These are phyloP conservation scores for Fraxinus sp. DNA, from an alignment of 305 asterid species.

Conservation along the genomic window DNA sequence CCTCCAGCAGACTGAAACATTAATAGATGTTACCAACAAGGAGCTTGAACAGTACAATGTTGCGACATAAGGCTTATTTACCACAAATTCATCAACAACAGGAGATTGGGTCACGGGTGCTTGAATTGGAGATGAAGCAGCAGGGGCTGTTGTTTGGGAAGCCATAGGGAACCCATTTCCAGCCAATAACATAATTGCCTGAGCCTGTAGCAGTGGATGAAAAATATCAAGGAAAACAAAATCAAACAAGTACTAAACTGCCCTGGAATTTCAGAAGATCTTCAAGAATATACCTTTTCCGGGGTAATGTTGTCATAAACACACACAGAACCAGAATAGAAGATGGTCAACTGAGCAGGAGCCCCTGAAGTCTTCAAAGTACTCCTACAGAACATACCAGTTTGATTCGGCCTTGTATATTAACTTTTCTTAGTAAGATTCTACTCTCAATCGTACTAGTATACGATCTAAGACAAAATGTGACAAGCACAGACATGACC, in stretches of 20 bases:
- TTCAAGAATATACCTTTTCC: conserved; percentile 53
- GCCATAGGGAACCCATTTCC: conserved; percentile 56
- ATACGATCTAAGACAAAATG: not conserved
- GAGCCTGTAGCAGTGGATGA: conserved; percentile 52
- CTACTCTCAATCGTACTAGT: not conserved
- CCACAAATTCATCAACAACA: conserved; percentile 37
- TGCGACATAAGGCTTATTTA: conserved; percentile 36
- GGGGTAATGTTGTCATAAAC: conserved; percentile 69
- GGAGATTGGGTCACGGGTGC: conserved; percentile 39
- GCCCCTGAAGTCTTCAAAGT: conserved; percentile 35
- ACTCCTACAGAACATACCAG: conserved; percentile 40
- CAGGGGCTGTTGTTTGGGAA: conserved; percentile 34
- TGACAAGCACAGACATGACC: not conserved
- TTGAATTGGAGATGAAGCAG: conserved; percentile 49
- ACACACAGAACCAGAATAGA: conserved; percentile 75
- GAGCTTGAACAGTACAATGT: conserved; percentile 39
- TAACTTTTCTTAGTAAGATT: not conserved
- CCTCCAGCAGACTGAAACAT: conserved; percentile 34
- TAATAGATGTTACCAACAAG: conserved; percentile 32
- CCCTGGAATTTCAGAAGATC: not conserved
- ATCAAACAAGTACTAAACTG: not conserved
- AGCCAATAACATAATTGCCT: conserved; percentile 83
- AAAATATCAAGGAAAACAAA: not conserved
- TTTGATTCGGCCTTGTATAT: conserved; percentile 15
- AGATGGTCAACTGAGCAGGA: conserved; percentile 80